phyloP scores from a whole-genome alignment of 345 rosid genomes.

The Balakata baccata region DNA sequence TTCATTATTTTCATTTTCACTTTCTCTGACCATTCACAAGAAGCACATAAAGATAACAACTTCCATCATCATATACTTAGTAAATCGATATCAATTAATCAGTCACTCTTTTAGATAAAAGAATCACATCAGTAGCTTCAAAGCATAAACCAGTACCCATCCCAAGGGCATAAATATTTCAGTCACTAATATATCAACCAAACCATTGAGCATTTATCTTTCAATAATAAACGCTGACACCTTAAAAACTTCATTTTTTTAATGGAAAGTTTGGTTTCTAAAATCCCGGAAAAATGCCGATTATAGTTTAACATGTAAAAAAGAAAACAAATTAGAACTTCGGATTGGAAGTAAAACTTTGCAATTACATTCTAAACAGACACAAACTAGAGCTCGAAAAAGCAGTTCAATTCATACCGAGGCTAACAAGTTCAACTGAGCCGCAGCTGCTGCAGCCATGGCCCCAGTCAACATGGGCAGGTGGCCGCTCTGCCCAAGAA shows the following conservation, averaged over 20 bases:
- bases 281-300: neutral
- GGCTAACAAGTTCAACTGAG: constrained; percentile 66
- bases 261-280: neutral
- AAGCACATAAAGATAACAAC: neutral
- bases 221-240: neutral
- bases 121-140: neutral
- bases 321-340: neutral
- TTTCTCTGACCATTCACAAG: neutral
- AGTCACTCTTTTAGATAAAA: neutral
- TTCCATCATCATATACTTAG: neutral
- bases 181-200: neutral
- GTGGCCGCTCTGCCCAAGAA: constrained; percentile 69
- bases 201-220: no score
- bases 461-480: constrained; percentile 61
- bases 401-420: constrained; percentile 50
- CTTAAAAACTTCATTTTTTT: neutral
- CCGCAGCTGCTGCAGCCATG: constrained; percentile 44
- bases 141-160: neutral
- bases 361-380: neutral
- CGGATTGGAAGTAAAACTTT: neutral
- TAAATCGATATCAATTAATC: neutral
- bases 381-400: neutral
- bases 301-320: neutral
- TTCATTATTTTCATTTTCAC: neutral
- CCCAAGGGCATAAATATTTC: neutral